These are phyloP conservation scores for Backusella circina DNA, from an alignment of 192 early-diverging fungal genomes.

Conservation along the genomic window DNA sequence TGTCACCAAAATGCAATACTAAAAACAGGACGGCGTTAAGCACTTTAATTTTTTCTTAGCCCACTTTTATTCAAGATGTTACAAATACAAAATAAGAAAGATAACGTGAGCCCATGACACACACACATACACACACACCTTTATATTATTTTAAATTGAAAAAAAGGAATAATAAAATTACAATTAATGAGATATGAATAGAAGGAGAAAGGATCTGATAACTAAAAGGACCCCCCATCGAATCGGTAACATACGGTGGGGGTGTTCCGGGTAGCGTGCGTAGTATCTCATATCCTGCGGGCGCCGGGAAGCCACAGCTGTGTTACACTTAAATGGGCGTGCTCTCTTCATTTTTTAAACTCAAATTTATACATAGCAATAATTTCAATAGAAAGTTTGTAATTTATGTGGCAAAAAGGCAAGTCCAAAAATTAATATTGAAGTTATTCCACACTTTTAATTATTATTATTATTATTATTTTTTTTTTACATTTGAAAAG, in stretches of 20 bases:
- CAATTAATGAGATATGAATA: neutral
- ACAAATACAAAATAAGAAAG: neutral
- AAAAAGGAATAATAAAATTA: neutral
- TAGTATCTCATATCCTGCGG: neutral
- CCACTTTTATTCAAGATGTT: neutral
- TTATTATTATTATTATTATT: neutral
- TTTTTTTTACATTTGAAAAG: neutral
- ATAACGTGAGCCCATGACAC: neutral
- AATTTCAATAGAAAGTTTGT: neutral
- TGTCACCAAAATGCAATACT: neutral
- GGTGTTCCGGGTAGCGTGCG: neutral
- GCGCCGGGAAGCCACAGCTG: neutral
- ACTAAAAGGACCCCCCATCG: neutral
- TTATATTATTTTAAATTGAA: neutral
- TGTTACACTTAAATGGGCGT: neutral
- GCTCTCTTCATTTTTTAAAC: neutral
- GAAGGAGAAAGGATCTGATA: neutral
- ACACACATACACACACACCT: neutral
- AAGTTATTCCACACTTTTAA: neutral
- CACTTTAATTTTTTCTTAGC: neutral
- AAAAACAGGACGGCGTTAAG: neutral
- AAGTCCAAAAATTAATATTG: neutral
- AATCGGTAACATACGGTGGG: neutral
- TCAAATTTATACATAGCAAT: neutral
- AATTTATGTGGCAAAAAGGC: neutral